Percentiles rank a stretch among this genome's conserved stretches.
Evolutionary conservation across 306 rosid genomes (phyloP).

Genomic region (Cyclanthera cordifolia): DNA sequence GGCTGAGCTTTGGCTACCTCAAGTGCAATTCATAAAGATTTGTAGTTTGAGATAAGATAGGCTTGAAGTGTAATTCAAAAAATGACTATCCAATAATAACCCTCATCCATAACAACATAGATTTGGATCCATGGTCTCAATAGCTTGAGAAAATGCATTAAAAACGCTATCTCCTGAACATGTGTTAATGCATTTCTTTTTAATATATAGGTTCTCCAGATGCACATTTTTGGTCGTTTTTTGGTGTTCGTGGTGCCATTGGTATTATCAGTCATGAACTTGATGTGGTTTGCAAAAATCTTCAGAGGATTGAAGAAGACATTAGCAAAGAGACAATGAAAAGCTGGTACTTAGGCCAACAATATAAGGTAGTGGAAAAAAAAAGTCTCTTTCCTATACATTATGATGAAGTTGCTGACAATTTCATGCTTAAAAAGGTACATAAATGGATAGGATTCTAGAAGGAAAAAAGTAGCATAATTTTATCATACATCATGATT

Average conservation of each 20-base stretch:
- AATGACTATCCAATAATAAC: too few relatives aligned
- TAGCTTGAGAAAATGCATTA: not conserved
- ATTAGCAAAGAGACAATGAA: slow-evolving; percentile 48
- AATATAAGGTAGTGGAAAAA: not conserved
- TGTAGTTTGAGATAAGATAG: too few relatives aligned
- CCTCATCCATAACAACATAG: not conserved
- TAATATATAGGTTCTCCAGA: slow-evolving; percentile 50
- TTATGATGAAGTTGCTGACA: not conserved
- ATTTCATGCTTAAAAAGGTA: not conserved
- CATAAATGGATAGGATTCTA: slow-evolving; percentile 3
- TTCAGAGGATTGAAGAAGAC: slow-evolving; percentile 76
- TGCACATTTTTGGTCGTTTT: slow-evolving; percentile 45
- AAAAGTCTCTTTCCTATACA: not conserved
- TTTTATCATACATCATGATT: not conserved
- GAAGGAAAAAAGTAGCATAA: not conserved
- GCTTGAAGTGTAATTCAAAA: too few relatives aligned
- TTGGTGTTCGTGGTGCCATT: slow-evolving; percentile 59
- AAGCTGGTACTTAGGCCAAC: not conserved
- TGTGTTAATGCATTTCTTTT: not conserved
- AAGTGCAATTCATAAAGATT: too few relatives aligned
- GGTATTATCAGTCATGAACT: slow-evolving; percentile 60
- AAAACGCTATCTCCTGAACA: not conserved
- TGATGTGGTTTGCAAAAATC: slow-evolving; percentile 83
- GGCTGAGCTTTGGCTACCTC: too few relatives aligned
- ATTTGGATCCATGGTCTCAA: not conserved